These are phyloP conservation scores for Vanderwaltozyma tropicalis DNA, from an alignment of 805 yeast species.

Conservation along the genomic window DNA sequence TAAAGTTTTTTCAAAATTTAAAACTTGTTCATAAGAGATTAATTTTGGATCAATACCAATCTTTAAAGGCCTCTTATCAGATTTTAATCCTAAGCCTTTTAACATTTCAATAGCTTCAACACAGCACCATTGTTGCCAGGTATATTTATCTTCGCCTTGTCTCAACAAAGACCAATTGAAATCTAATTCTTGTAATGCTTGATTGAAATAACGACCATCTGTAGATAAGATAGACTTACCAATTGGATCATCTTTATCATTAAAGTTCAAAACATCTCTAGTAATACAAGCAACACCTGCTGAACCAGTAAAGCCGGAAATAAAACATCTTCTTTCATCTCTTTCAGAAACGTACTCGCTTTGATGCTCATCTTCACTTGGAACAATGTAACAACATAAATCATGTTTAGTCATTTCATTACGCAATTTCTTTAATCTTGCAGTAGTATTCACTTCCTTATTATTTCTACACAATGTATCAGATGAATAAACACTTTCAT, in stretches of 20 bases:
- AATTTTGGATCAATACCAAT: slow-evolving; percentile 81
- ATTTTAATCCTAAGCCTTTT: slow-evolving; percentile 27
- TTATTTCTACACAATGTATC: slow-evolving; percentile 30
- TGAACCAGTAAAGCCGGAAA: slow-evolving; percentile 83
- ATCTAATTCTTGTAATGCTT: slow-evolving; percentile 78
- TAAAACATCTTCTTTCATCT: slow-evolving; percentile 73
- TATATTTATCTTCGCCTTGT: slow-evolving; percentile 64
- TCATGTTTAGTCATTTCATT: slow-evolving; percentile 49
- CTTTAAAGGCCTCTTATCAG: slow-evolving; percentile 28
- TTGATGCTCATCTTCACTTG: slow-evolving; percentile 87
- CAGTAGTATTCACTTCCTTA: slow-evolving; percentile 41
- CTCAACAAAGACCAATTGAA: slow-evolving; percentile 68
- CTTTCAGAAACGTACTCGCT: slow-evolving; percentile 75
- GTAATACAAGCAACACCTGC: slow-evolving; percentile 85
- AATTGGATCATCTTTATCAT: slow-evolving; percentile 28
- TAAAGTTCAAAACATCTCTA: slow-evolving; percentile 32
- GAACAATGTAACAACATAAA: slow-evolving; percentile 64
- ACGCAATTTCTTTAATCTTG: slow-evolving; percentile 52
- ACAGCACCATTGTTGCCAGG: slow-evolving; percentile 76
- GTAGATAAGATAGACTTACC: slow-evolving; percentile 79
- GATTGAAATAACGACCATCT: slow-evolving; percentile 90
- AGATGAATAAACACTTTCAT: slow-evolving; percentile 31
- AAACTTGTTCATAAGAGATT: slow-evolving; percentile 37
- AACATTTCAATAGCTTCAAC: slow-evolving; percentile 40
- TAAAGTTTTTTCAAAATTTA: slow-evolving; percentile 24